A percentile compares a stretch with the other conserved stretches of the same genome.
Conservation (phyloP, 345 rosid genomes). For the Citrus unshiu region DNA sequence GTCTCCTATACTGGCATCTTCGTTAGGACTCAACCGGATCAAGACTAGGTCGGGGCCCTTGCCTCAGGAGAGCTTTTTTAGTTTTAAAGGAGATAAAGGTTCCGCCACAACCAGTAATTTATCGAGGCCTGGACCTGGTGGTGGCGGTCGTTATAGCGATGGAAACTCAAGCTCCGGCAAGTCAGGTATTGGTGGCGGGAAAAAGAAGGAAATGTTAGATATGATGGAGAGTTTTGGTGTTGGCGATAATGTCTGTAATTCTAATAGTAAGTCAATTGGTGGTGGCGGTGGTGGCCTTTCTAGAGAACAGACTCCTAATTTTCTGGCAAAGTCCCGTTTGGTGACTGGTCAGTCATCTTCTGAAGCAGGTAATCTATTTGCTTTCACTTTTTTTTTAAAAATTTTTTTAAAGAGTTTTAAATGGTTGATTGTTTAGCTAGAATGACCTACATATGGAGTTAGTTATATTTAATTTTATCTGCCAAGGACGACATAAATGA, state of each 20-base stretch:
- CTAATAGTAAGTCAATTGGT: slow-evolving; percentile 44
- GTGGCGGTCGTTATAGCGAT: slow-evolving; percentile 27
- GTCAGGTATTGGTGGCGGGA: slow-evolving; percentile 33
- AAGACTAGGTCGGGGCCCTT: slow-evolving; percentile 97
- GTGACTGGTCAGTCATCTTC: slow-evolving; percentile 68
- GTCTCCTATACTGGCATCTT: slow-evolving; percentile 85
- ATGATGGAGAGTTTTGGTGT: slow-evolving; percentile 43
- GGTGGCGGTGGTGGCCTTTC: slow-evolving; percentile 44
- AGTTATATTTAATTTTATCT: not conserved
- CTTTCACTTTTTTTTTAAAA: not conserved
- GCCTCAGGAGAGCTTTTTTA: slow-evolving; percentile 79
- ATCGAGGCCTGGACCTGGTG: slow-evolving; percentile 40
- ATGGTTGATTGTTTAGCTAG: not conserved
- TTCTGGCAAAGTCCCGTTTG: slow-evolving; percentile 47
- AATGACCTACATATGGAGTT: not conserved
- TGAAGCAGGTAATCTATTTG: slow-evolving; percentile 41
- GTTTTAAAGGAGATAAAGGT: slow-evolving; percentile 60
- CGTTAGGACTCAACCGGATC: slow-evolving; percentile 87
- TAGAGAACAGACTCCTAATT: slow-evolving; percentile 57
- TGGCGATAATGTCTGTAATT: slow-evolving; percentile 37
- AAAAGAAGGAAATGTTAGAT: slow-evolving; percentile 54
- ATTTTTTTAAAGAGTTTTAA: not conserved
- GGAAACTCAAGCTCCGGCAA: slow-evolving; percentile 30
- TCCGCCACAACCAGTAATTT: slow-evolving; percentile 60
- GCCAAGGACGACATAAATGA: not conserved